These are phyloP conservation scores for Arthroderma sp. DNA, from an alignment of 2,329 filamentous ascomycete genomes.

Conservation along the genomic window DNA sequence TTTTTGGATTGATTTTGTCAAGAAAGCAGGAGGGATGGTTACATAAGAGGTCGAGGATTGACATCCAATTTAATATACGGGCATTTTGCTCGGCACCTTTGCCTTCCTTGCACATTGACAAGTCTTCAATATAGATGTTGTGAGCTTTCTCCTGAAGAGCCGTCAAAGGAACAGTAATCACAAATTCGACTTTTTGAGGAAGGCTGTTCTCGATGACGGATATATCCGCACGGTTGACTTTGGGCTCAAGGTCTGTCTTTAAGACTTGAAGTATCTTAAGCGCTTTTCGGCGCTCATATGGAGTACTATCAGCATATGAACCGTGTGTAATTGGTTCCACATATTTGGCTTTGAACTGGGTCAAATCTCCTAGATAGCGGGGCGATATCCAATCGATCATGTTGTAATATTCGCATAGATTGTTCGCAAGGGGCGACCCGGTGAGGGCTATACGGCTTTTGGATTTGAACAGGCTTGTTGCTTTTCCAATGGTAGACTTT, in stretches of 20 bases:
- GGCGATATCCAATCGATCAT: slow-evolving; percentile 82
- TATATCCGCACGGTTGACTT: slow-evolving; percentile 64
- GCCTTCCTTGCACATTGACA: slow-evolving; percentile 20
- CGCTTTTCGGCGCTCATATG: slow-evolving; percentile 43
- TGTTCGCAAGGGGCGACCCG: slow-evolving; percentile 75
- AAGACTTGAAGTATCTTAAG: slow-evolving; percentile 57
- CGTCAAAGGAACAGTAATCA: slow-evolving; percentile 61
- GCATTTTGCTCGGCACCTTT: slow-evolving; percentile 25
- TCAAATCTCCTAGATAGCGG: slow-evolving; percentile 55
- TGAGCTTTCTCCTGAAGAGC: slow-evolving; percentile 53
- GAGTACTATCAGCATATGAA: slow-evolving; percentile 51
- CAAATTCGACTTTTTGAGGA: slow-evolving; percentile 66
- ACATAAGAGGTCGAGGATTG: slow-evolving; percentile 40
- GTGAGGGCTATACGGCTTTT: slow-evolving; percentile 68
- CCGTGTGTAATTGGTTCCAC: slow-evolving; percentile 60
- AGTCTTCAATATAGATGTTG: slow-evolving; percentile 34
- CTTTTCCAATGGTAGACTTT: slow-evolving; percentile 37
- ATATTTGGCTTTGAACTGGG: slow-evolving; percentile 59
- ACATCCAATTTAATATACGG: slow-evolving; percentile 43
- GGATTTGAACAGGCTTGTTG: slow-evolving; percentile 50
- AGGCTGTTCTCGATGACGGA: slow-evolving; percentile 52
- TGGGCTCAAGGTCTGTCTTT: slow-evolving; percentile 59
- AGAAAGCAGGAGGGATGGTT: slow-evolving; percentile 46
- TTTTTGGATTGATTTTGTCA: slow-evolving; percentile 33
- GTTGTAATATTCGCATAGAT: slow-evolving; percentile 69